Percentiles rank a stretch among this genome's conserved stretches.
phyloP scores from a whole-genome alignment of 768 basidiomycete genomes.

The Lactarius evosmus region DNA sequence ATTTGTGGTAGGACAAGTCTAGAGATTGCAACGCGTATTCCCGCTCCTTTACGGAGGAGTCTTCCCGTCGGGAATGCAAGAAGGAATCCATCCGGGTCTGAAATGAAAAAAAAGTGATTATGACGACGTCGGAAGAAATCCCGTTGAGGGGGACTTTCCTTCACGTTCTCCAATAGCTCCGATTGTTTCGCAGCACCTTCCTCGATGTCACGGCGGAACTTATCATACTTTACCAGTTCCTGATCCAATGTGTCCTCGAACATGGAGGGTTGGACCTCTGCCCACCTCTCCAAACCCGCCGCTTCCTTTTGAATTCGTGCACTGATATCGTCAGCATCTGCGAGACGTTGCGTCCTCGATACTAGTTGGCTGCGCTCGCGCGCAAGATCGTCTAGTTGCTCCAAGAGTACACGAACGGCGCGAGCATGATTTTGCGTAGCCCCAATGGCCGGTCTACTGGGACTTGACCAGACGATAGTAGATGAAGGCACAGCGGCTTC shows the following conservation, averaged over 20 bases:
- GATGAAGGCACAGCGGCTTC: constrained; percentile 70
- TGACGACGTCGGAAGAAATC: neutral
- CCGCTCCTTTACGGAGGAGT: constrained; percentile 72
- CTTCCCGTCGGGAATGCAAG: constrained; percentile 72
- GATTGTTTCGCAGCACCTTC: constrained; percentile 60
- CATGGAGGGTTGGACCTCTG: constrained; percentile 76
- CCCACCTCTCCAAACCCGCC: constrained; percentile 58
- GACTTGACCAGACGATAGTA: constrained; percentile 25
- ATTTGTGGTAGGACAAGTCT: constrained; percentile 83
- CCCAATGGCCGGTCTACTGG: constrained; percentile 14
- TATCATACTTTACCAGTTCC: constrained; percentile 79
- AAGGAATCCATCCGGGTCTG: constrained; percentile 70
- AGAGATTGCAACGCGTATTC: constrained; percentile 80
- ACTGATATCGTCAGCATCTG: constrained; percentile 70
- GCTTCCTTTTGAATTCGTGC: constrained; percentile 64
- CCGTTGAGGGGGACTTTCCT: constrained; percentile 46
- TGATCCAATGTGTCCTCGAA: constrained; percentile 82
- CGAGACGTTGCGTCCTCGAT: constrained; percentile 57
- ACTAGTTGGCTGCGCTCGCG: constrained; percentile 60
- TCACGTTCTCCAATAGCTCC: constrained; percentile 60
- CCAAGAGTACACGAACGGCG: constrained; percentile 68
- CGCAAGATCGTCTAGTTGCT: constrained; percentile 73
- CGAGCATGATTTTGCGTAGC: constrained; percentile 60
- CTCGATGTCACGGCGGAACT: constrained; percentile 52
- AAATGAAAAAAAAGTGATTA: constrained; percentile 17